phyloP scores from a whole-genome alignment of 768 basidiomycete genomes.

The Phaffia tasmanica region DNA sequence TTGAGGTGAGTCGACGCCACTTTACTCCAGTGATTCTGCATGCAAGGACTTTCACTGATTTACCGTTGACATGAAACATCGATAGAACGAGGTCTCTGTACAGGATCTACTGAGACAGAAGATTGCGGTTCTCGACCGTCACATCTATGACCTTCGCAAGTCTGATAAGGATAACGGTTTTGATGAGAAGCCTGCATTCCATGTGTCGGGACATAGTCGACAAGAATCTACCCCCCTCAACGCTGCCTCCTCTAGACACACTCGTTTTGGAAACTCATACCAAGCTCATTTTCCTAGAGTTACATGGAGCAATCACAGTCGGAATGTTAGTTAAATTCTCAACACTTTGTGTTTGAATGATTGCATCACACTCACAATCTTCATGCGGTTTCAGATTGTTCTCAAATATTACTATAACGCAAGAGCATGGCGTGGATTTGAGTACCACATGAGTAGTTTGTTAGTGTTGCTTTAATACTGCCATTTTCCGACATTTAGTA shows the following conservation, averaged over 20 bases:
- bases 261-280: too few species aligned
- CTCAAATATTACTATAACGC: constrained; percentile 81
- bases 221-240: background rate
- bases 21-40: too few species aligned
- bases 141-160: constrained; percentile 47
- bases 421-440: constrained; percentile 59
- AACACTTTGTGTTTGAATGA: background rate
- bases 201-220: background rate
- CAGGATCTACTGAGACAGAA: constrained; percentile 23
- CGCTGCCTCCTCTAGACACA: background rate
- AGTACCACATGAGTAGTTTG: constrained; percentile 81
- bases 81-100: constrained; percentile 1
- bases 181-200: background rate
- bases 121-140: constrained; percentile 50
- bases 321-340: constrained; percentile 51
- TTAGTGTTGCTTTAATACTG: constrained; percentile 36
- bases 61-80: background rate
- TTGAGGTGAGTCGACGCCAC: constrained; percentile 1
- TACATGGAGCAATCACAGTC: constrained; percentile 60
- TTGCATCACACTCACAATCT: background rate
- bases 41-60: too few species aligned
- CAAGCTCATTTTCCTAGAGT: constrained; percentile 52
- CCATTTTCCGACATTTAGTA: background rate
- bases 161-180: background rate
- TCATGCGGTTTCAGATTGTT: constrained; percentile 43